Base-by-base conservation (phyloP, 2,329 filamentous ascomycete species). In the Metarhizium sp. region DNA sequence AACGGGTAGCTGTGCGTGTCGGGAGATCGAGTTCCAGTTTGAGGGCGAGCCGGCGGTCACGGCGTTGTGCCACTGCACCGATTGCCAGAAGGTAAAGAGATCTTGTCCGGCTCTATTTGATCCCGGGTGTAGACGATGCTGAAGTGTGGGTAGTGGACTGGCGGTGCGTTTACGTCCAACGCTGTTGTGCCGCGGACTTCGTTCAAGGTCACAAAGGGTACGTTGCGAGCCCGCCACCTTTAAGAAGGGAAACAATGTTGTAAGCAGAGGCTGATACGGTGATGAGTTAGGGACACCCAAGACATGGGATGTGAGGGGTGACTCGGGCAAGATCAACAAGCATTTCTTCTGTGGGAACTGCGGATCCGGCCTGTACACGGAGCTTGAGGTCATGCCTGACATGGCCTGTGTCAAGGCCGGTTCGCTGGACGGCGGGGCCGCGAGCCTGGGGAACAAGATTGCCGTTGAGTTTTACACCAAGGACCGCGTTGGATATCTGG, bases 291-390 rank as follows among this genome's bases (percentile, higher is more conserved):
- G 78, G 38, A 69, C 66, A 4, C 75, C 77, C 14, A 78, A 74
- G 58, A 61, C 69, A 34, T 81, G 73, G 62, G 77, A 80, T 58
- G 65, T 67, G 16, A 68, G 62, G 0, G 79, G 78, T 3, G 72
- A 64, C 40, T 77, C 75, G 0, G 79, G 79, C 34, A 81, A 81
- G 62, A 68, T 74, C 58, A 81, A 81, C 67, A 76, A 74, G 59
- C 78, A 80, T 62, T 80, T 73, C 67, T 82, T 82, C 70, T 81
- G 79, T 62, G 59, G 66, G 16, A 75, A 63, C 57, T 82, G 79
- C 60, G 79, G 79, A 18, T 77, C 73, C 2, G 70, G 73, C 53
- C 60, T 81, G 29, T 81, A 76, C 62, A 79, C 76, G 10, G 71
- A 77, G 62, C 68, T 80, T 30, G 79, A 81, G 32, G 52, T 80